Percentiles rank a stretch among this genome's conserved stretches.
phyloP scores from a whole-genome alignment of 257 asterid genomes.

The Ilex asprella region DNA sequence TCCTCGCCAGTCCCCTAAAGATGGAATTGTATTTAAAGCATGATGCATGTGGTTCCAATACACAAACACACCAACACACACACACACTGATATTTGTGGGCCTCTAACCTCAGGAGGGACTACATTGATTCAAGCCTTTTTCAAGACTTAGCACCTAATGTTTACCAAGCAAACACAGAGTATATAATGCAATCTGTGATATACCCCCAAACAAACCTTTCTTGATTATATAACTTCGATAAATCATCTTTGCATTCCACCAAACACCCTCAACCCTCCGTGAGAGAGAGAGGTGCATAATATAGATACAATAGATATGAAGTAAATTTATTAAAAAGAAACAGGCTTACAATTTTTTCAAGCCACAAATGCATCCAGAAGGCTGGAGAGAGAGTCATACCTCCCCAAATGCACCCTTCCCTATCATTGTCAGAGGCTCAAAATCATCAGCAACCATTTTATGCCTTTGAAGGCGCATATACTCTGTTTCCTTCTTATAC shows the following conservation, averaged over 20 bases:
- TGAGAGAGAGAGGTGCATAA: no score
- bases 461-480: slow-evolving; percentile 3
- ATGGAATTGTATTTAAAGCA: background rate
- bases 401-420: slow-evolving; percentile 3
- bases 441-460: slow-evolving; percentile 4
- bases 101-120: background rate
- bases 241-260: no score
- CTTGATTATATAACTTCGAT: no score
- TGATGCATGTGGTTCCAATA: background rate
- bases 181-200: no score
- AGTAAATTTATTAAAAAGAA: background rate
- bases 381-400: background rate
- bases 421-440: slow-evolving; percentile 1
- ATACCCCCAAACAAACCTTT: no score
- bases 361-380: background rate
- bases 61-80: background rate
- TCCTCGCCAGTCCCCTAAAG: no score
- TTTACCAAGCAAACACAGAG: no score
- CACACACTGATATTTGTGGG: background rate
- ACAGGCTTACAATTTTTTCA: background rate
- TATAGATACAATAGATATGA: background rate
- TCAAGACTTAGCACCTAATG: no score
- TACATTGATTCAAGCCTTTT: no score
- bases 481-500: slow-evolving; percentile 3
- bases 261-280: no score